phyloP scores from a whole-genome alignment of 768 basidiomycete species.

The Boletus reticuloceps region DNA sequence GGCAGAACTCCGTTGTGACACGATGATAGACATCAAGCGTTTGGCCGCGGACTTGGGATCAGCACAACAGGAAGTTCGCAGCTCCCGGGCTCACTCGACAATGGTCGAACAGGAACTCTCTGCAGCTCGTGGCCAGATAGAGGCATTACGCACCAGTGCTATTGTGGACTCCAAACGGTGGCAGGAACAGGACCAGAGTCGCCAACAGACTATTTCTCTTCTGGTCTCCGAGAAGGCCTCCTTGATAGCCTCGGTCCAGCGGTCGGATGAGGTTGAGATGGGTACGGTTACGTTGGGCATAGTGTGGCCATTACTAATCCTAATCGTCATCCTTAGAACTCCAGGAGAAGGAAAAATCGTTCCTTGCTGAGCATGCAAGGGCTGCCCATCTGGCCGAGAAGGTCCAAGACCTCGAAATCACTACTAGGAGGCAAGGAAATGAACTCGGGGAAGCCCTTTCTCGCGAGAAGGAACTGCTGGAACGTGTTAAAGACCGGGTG shows the following conservation, averaged over 20 bases:
- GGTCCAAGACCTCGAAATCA: slow-evolving; percentile 43
- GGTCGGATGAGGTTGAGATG: slow-evolving; percentile 55
- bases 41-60: slow-evolving; percentile 18
- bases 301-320: neutral
- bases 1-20: slow-evolving; percentile 29
- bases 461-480: slow-evolving; percentile 52
- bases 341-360: slow-evolving; percentile 39
- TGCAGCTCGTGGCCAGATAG: slow-evolving; percentile 19
- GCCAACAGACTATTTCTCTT: slow-evolving; percentile 72
- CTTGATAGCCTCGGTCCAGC: slow-evolving; percentile 55
- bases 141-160: slow-evolving; percentile 15
- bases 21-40: slow-evolving; percentile 16
- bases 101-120: slow-evolving; percentile 22
- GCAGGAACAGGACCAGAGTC: slow-evolving; percentile 45
- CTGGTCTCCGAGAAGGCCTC: slow-evolving; percentile 72
- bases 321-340: slow-evolving; percentile 35
- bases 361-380: slow-evolving; percentile 43
- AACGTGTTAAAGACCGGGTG: slow-evolving; percentile 33
- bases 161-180: slow-evolving; percentile 12
- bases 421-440: slow-evolving; percentile 37
- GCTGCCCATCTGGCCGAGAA: slow-evolving; percentile 39
- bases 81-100: slow-evolving; percentile 10
- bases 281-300: slow-evolving; percentile 41
- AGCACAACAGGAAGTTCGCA: slow-evolving; percentile 10
- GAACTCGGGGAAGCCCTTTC: slow-evolving; percentile 35